A percentile compares a stretch with the other conserved stretches of the same genome.
These are phyloP conservation scores for Trametes versicolor DNA, from an alignment of 1,284 basidiomycete genomes.

Conservation along the genomic window DNA sequence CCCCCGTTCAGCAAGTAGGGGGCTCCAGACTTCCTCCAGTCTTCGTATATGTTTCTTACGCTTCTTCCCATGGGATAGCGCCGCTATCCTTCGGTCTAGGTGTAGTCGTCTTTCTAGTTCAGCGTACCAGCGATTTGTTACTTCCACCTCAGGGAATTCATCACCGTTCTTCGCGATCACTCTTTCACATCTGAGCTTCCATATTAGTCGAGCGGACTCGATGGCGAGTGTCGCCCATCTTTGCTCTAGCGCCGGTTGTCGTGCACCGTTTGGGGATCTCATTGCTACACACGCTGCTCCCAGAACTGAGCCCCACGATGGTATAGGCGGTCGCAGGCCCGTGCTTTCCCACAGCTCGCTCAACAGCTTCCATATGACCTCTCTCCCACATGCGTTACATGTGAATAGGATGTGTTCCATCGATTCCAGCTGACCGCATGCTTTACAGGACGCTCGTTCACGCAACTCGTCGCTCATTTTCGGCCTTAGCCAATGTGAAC, in stretches of 20 bases:
- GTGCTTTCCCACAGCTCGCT: neutral
- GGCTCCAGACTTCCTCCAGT: constrained; percentile 19
- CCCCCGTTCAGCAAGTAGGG: neutral
- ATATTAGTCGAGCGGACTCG: constrained; percentile 45
- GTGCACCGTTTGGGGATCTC: neutral
- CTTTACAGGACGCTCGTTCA: constrained; percentile 38
- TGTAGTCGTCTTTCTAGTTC: constrained; percentile 12
- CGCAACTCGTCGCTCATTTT: constrained; percentile 36
- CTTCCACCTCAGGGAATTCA: constrained; percentile 13
- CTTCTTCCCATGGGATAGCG: neutral
- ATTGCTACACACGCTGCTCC: constrained; percentile 15
- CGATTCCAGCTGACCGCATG: constrained; percentile 40
- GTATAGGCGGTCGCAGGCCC: neutral
- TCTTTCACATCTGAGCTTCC: constrained; percentile 42
- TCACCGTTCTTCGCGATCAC: constrained; percentile 27
- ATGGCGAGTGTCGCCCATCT: constrained; percentile 44
- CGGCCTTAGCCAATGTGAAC: constrained; percentile 41
- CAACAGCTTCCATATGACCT: constrained; percentile 40
- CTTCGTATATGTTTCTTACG: neutral
- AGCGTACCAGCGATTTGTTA: constrained; percentile 22
- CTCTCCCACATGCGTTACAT: constrained; percentile 40
- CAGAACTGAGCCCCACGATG: constrained; percentile 25
- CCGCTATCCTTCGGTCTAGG: constrained; percentile 15
- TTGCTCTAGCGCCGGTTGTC: constrained; percentile 4
- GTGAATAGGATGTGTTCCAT: constrained; percentile 48